Base-by-base conservation (phyloP, 2,329 filamentous ascomycete species). In the Sarocladium brachiariae region DNA sequence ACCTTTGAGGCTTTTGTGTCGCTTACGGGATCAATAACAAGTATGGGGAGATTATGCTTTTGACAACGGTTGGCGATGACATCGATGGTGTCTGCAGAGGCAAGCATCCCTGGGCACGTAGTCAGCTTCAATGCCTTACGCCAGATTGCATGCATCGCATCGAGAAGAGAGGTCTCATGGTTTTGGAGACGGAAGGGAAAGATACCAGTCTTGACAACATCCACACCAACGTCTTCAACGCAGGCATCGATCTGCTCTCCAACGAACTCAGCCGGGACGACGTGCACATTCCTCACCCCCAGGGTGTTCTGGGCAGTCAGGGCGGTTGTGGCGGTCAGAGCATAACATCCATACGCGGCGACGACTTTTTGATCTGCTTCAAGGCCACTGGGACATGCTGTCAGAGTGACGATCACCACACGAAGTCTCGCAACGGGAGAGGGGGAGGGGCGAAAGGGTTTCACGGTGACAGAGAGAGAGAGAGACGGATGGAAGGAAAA, bases 341-440 rank as follows among this genome's bases (percentile, higher is more conserved):
- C 90, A 75, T 97, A 97, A 70, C 88, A 93, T 53, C 86, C 84
- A 78, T 97, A 90, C 16, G 88, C 89, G 39, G 90, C 87, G 54
- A 96, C 86, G 54, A 95, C 90, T 66, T 96, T 95, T 64, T 97
- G 91, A 65, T 97, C 92, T 34, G 92, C 93, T 68, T 99, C 92
- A 30, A 99, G 81, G 49, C 92, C 93, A 51, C 91, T 96, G 61
- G n/a, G 31, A 21, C 33, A 25, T 19, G 14, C 27, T 11, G 16
- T 16, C 27, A 38, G 11, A 7, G n/a, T n/a, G n/a, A n/a, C n/a
- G n/a, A n/a, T n/a, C n/a, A n/a, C n/a, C n/a, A n/a, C n/a, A n/a
- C n/a, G n/a, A n/a, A n/a, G n/a, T n/a, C n/a, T n/a, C n/a, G n/a
- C n/a, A n/a, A n/a, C n/a, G n/a, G n/a, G n/a, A n/a, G n/a, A n/a